Evolutionary conservation across 2,329 filamentous ascomycete genomes (phyloP).

Genomic region (Xylariaceae sp.): DNA sequence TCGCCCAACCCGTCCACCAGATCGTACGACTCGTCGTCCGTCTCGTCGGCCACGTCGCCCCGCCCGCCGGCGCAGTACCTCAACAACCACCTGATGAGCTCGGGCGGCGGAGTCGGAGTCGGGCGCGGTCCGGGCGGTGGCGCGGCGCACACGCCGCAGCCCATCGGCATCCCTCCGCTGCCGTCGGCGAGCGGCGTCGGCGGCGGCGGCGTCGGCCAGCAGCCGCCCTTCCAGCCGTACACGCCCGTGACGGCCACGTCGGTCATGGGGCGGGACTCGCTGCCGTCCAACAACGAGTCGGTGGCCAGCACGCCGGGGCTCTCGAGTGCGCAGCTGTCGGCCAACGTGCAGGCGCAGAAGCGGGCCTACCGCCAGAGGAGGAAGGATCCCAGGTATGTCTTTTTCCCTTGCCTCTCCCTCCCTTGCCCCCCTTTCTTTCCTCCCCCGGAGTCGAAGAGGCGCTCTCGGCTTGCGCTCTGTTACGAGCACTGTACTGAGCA

Average conservation of each 20-base stretch:
- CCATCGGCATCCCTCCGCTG: slow-evolving; percentile 45
- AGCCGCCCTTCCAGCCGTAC: slow-evolving; percentile 43
- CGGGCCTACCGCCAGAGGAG: slow-evolving; percentile 88
- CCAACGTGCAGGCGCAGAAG: slow-evolving; percentile 68
- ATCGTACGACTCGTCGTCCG: slow-evolving; percentile 58
- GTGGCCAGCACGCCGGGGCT: slow-evolving; percentile 46
- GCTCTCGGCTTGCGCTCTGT: background rate
- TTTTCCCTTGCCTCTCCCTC: background rate
- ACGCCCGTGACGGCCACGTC: slow-evolving; percentile 42
- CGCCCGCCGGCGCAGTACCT: slow-evolving; percentile 46
- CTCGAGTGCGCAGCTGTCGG: slow-evolving; percentile 30
- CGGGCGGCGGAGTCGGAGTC: too few species aligned
- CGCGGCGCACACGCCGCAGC: slow-evolving; percentile 41
- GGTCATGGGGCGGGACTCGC: slow-evolving; percentile 50
- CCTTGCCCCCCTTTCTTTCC: too few species aligned
- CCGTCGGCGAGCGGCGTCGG: slow-evolving; percentile 38
- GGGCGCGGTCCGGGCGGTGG: slow-evolving; percentile 37
- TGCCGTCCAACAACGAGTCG: slow-evolving; percentile 51
- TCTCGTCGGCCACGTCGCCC: slow-evolving; percentile 55
- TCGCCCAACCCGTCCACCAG: slow-evolving; percentile 54
- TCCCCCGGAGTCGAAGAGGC: too few species aligned
- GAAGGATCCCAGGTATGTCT: slow-evolving; percentile 68
- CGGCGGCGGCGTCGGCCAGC: too few species aligned
- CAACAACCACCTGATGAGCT: slow-evolving; percentile 43
- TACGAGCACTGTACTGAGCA: too few species aligned